Base-by-base conservation (phyloP, 331 rosid species). In the Ulmus americana region DNA sequence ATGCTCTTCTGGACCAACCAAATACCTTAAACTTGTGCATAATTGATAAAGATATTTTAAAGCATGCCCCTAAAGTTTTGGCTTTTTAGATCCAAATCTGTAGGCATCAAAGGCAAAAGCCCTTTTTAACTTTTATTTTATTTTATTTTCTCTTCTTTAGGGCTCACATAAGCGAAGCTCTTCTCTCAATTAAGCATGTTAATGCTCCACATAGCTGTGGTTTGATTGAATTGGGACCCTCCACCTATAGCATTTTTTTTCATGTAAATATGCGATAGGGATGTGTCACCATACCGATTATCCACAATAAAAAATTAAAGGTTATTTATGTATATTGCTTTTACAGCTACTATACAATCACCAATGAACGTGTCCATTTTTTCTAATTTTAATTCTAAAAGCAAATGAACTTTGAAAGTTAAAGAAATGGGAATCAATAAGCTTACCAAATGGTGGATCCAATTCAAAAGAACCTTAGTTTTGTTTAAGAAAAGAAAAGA, bases 121-220 rank as follows among this genome's bases (percentile, higher is more conserved):
- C 11, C 35, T 22, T 42, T 53, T 59, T 16, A 6, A 4, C 49
- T 43, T 60, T 57, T 38, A 6, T 5, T 10, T 47, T 13, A 28
- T 28, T 28, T 28, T 28, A 28, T 28, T 28, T 28, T 28, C 35
- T 28, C 35, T 28, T 28, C 35, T 28, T 28, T 28, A 28, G 4
- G 35, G 18, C 58, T 68, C 77, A 76, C 61, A 74, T 45, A 74
- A 70, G 61, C 45, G 20, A 77, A 65, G 74, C 51, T 73, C 76
- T 2, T 28, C 35, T 77, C 78, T 67, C 76, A 75, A 77, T 76
- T 73, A 3, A 70, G 65, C 68, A 35, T 74, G 67, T 76, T 81
- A 82, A 81, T 86, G 95, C 90, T 77, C 95, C 86, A 80, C 83
- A 82, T 70, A 53, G n/a, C 65, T 48, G 3, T 43, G 42, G 64